Evolutionary conservation across 352 stramenopile species (phyloP).

Genomic region (Pythium dissotocum): DNA sequence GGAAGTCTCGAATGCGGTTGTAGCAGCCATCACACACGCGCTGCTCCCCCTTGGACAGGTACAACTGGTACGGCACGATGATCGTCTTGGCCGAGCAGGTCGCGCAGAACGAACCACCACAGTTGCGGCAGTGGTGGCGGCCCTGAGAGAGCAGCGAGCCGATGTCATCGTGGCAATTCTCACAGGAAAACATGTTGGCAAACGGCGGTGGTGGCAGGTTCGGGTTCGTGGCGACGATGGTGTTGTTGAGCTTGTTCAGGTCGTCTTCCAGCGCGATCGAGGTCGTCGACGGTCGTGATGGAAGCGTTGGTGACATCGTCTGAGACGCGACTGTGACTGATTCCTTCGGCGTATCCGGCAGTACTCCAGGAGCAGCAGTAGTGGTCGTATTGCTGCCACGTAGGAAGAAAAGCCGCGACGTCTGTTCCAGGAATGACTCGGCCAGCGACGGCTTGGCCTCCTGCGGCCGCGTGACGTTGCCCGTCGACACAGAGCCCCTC

Average conservation of each 20-base stretch:
- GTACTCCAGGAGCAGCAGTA: neutral
- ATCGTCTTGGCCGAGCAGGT: slow-evolving; percentile 55
- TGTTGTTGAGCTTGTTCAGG: slow-evolving; percentile 36
- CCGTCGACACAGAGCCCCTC: slow-evolving; percentile 1
- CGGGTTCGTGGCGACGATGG: slow-evolving; percentile 51
- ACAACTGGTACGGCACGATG: slow-evolving; percentile 64
- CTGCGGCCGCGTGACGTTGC: neutral
- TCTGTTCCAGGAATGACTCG: slow-evolving; percentile 27
- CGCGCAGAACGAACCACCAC: slow-evolving; percentile 72
- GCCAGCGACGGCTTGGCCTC: slow-evolving; percentile 11
- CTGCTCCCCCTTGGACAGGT: slow-evolving; percentile 55
- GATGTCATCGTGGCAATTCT: slow-evolving; percentile 74
- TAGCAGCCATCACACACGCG: slow-evolving; percentile 78
- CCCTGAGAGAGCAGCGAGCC: slow-evolving; percentile 67
- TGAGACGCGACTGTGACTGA: neutral
- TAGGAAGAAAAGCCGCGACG: slow-evolving; percentile 26
- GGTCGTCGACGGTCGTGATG: slow-evolving; percentile 4
- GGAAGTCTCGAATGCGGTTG: slow-evolving; percentile 71
- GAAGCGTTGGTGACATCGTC: neutral
- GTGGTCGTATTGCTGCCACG: slow-evolving; percentile 7
- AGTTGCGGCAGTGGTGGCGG: slow-evolving; percentile 82
- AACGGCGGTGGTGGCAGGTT: slow-evolving; percentile 65
- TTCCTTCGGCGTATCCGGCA: neutral
- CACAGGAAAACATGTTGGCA: slow-evolving; percentile 77
- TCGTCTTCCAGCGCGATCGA: slow-evolving; percentile 50